These are phyloP conservation scores for Didymella pomorum DNA, from an alignment of 2,329 filamentous ascomycete genomes.

Conservation along the genomic window DNA sequence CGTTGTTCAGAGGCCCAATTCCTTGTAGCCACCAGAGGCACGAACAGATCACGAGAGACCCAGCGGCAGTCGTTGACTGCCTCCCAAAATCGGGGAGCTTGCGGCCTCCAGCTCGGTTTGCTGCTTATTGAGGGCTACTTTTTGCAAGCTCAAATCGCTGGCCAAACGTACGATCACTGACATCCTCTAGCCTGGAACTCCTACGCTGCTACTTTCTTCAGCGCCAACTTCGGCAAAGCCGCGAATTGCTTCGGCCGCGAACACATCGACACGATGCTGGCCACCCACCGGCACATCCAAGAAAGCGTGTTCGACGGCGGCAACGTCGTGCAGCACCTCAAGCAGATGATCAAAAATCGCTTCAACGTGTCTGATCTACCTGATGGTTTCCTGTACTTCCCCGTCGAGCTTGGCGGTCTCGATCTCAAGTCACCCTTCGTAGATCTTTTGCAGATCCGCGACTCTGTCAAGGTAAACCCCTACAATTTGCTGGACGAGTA, in stretches of 20 bases:
- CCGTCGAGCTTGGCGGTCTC: slow-evolving; percentile 60
- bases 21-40: neutral
- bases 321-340: slow-evolving; percentile 49
- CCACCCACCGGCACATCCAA: slow-evolving; percentile 60
- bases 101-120: neutral
- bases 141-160: too few species aligned
- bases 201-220: slow-evolving; percentile 62
- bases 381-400: slow-evolving; percentile 63
- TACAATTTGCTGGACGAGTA: slow-evolving; percentile 55
- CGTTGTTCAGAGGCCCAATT: too few species aligned
- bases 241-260: slow-evolving; percentile 62
- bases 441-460: slow-evolving; percentile 55
- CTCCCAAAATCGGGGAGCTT: neutral
- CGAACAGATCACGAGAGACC: neutral
- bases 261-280: slow-evolving; percentile 63
- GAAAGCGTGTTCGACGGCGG: slow-evolving; percentile 55
- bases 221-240: slow-evolving; percentile 61
- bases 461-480: slow-evolving; percentile 43
- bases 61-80: neutral
- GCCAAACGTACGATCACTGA: slow-evolving; percentile 1
- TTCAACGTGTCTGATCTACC: slow-evolving; percentile 61
- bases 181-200: slow-evolving; percentile 57
- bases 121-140: too few species aligned
- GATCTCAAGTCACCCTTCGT: slow-evolving; percentile 62
- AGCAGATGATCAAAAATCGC: slow-evolving; percentile 59